Conservation (phyloP, 176 grass and related monocot genomes). For the Oryza meyeriana region DNA sequence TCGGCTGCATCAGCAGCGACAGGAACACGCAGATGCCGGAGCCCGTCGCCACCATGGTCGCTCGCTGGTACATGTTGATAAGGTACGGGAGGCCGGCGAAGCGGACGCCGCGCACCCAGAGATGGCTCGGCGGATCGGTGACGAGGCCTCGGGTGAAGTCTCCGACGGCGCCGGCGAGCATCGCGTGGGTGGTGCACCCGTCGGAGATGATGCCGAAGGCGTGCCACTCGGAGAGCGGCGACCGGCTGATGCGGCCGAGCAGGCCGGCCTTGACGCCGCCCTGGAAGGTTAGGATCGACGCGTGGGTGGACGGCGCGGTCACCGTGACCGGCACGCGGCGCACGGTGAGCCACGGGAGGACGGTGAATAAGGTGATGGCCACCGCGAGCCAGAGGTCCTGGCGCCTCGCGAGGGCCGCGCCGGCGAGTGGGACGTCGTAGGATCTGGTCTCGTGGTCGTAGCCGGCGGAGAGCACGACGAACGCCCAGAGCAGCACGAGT, state of each 20-base stretch:
- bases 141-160: constrained; percentile 59
- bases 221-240: constrained; percentile 76
- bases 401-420: constrained; percentile 13
- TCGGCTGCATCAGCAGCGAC: constrained; percentile 65
- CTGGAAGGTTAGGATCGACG: constrained; percentile 55
- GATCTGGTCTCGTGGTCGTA: constrained; percentile 40
- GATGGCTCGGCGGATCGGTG: constrained; percentile 42
- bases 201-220: constrained; percentile 81
- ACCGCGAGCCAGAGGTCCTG: constrained; percentile 57
- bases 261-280: constrained; percentile 56
- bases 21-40: constrained; percentile 78
- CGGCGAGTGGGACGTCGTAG: constrained; percentile 44
- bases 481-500: constrained; percentile 61
- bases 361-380: constrained; percentile 62
- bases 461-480: constrained; percentile 48
- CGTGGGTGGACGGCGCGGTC: constrained; percentile 54
- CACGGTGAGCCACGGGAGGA: constrained; percentile 64
- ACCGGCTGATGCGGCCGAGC: constrained; percentile 72
- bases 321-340: constrained; percentile 49
- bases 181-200: constrained; percentile 31
- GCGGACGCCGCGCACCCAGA: constrained; percentile 54
- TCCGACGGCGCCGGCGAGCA: constrained; percentile 73
- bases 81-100: constrained; percentile 66
- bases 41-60: constrained; percentile 58
- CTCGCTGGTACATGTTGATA: constrained; percentile 60